Percentiles rank a stretch among this genome's conserved stretches.
Evolutionary conservation across 495 filamentous ascomycete genomes (phyloP).

Genomic region (Aspergillus leporis): DNA sequence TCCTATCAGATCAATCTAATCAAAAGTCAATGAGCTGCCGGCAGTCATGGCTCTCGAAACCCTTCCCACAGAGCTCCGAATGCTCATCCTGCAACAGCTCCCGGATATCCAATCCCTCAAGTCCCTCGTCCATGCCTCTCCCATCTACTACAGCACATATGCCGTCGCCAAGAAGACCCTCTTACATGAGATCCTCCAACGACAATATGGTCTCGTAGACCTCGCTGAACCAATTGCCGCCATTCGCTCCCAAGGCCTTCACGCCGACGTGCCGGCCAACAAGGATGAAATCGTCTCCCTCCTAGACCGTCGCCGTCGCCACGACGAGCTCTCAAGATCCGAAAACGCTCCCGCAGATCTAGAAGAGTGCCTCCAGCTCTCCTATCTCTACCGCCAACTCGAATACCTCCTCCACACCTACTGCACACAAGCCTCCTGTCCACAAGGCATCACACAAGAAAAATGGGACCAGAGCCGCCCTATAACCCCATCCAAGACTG

Average conservation of each 20-base stretch:
- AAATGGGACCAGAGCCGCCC: constrained; percentile 6
- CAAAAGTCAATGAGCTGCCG: not conserved
- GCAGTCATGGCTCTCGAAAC: constrained; percentile 15
- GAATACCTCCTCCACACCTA: constrained; percentile 10
- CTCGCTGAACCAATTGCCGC: constrained; percentile 15
- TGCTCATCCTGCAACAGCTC: constrained; percentile 14
- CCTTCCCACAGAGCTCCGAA: constrained; percentile 19
- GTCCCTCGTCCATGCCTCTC: constrained; percentile 15
- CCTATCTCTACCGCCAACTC: constrained; percentile 7
- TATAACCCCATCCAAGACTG: constrained; percentile 5
- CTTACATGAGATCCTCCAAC: constrained; percentile 10
- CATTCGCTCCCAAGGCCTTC: constrained; percentile 14
- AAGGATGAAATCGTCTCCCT: constrained; percentile 11
- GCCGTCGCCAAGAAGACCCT: constrained; percentile 5
- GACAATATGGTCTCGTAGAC: constrained; percentile 12
- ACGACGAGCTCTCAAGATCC: constrained; percentile 1
- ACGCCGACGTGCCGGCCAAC: constrained; percentile 13
- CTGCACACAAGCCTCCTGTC: constrained; percentile 8
- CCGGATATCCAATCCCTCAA: constrained; percentile 11
- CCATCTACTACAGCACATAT: constrained; percentile 16
- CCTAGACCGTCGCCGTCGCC: constrained; percentile 13
- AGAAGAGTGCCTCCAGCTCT: constrained; percentile 9
- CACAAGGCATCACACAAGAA: constrained; percentile 2
- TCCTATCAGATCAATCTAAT: constrained; percentile 1
- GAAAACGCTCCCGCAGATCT: not conserved